phyloP scores from a whole-genome alignment of 345 rosid genomes.

The Linum lewisii region DNA sequence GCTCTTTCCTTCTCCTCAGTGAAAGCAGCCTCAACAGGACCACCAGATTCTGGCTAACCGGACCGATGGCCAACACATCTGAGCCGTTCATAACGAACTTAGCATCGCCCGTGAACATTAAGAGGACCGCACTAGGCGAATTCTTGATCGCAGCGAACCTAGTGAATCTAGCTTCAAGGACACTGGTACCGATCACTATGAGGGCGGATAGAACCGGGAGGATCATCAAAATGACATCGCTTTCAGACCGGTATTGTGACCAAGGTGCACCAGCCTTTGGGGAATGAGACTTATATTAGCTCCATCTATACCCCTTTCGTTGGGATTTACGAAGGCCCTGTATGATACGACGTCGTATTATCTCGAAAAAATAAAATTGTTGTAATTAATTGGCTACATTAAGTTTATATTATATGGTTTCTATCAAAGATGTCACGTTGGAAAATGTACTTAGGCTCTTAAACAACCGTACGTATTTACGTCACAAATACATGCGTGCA shows the following conservation, averaged over 20 bases:
- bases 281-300: not conserved
- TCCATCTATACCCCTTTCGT: conserved; percentile 8
- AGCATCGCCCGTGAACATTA: conserved; percentile 14
- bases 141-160: conserved; percentile 11
- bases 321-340: conserved; percentile 1
- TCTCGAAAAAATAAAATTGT: no score
- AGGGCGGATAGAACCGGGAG: conserved; percentile 9
- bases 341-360: no score
- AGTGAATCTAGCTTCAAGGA: not conserved
- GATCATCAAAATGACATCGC: not conserved
- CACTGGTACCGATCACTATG: not conserved
- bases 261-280: conserved; percentile 9
- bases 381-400: no score
- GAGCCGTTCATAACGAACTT: not conserved
- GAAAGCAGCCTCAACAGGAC: conserved; percentile 9
- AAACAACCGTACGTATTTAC: no score
- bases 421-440: no score
- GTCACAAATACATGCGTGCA: no score
- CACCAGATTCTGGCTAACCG: conserved; percentile 11
- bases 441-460: no score
- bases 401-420: no score
- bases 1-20: conserved; percentile 4
- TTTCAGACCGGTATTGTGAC: conserved; percentile 9
- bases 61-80: conserved; percentile 1
- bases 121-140: not conserved